These are phyloP conservation scores for Solanum bulbocastanum DNA, from an alignment of 257 asterid species.

Conservation along the genomic window DNA sequence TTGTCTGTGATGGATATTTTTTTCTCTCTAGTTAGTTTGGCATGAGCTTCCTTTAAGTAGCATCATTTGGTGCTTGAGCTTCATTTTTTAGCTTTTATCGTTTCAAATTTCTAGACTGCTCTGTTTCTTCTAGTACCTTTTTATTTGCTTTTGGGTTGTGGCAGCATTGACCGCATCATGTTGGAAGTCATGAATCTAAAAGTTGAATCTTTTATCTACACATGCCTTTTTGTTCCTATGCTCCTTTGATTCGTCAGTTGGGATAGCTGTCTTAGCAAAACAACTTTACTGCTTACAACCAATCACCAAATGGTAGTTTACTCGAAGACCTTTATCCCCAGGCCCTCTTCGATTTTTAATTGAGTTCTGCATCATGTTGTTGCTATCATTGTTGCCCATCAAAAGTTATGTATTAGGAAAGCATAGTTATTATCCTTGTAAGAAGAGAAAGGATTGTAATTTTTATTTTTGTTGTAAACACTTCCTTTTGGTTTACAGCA, in stretches of 20 bases:
- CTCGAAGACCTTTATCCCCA: neutral
- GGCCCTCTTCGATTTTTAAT: neutral
- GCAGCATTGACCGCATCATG: neutral
- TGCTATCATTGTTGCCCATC: neutral
- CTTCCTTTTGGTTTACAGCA: neutral
- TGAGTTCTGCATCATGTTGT: neutral
- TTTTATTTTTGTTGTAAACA: neutral
- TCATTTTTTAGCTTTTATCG: neutral
- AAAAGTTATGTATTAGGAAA: neutral
- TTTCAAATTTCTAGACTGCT: neutral
- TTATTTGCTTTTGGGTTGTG: neutral
- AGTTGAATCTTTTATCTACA: neutral
- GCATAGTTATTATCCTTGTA: neutral
- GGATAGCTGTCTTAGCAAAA: neutral
- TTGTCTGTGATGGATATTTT: neutral
- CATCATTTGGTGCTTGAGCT: neutral
- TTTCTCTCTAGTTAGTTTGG: neutral
- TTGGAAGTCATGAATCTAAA: neutral
- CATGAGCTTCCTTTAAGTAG: neutral
- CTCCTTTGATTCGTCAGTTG: neutral
- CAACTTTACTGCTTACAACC: neutral
- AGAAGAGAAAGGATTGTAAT: neutral
- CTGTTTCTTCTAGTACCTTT: neutral
- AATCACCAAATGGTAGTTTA: neutral
- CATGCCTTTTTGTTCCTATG: neutral